These are phyloP conservation scores for Aspergillus viridinutans DNA, from an alignment of 2,329 filamentous ascomycete species.

Conservation along the genomic window DNA sequence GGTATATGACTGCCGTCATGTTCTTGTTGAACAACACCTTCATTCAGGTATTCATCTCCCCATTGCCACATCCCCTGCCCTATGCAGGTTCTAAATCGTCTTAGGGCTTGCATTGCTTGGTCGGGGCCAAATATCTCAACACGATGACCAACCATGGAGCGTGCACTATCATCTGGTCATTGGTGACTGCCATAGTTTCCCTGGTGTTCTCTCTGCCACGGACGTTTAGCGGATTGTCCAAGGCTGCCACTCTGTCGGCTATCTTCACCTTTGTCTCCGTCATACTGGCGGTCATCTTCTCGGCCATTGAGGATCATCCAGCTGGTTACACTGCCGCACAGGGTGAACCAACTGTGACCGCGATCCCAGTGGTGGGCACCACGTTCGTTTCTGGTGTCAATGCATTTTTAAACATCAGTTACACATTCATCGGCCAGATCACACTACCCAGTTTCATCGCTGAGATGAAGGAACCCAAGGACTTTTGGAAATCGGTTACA, in stretches of 20 bases:
- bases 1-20: conserved; percentile 70
- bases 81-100: not conserved
- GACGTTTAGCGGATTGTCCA: conserved; percentile 76
- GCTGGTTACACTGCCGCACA: conserved; percentile 57
- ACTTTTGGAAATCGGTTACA: conserved; percentile 92
- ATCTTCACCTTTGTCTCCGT: conserved; percentile 89
- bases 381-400: conserved; percentile 79
- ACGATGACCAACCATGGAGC: conserved; percentile 71
- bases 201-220: conserved; percentile 77
- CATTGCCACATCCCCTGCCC: not conserved
- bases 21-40: conserved; percentile 94
- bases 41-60: conserved; percentile 57
- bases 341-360: conserved; percentile 65
- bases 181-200: conserved; percentile 69
- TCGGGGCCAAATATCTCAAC: conserved; percentile 83
- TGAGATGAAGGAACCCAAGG: conserved; percentile 76
- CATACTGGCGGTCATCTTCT: conserved; percentile 75
- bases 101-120: conserved; percentile 73
- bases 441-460: conserved; percentile 92
- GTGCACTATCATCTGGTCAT: conserved; percentile 76
- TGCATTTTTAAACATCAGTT: conserved; percentile 91
- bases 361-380: conserved; percentile 64
- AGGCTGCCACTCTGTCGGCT: conserved; percentile 73
- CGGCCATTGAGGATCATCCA: conserved; percentile 70
- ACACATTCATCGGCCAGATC: conserved; percentile 94